Evolutionary conservation across 805 yeast species (phyloP), one percentile per base, ranked within the genome.

Genomic region (Saturnispora sanitii): DNA sequence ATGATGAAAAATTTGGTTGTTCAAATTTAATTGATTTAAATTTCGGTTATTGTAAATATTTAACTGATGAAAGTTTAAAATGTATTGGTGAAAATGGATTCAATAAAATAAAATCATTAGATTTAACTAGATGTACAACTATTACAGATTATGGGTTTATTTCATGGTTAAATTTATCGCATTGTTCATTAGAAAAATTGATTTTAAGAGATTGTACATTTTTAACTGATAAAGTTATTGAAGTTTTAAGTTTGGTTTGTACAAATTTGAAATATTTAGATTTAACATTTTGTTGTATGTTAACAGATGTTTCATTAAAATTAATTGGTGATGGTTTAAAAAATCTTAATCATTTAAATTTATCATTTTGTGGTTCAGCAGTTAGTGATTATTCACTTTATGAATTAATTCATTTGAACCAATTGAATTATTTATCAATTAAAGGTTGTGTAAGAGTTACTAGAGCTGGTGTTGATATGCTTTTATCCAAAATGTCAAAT

Each of bases 371-470:
- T 58, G 90, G 90, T 4, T 71, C 82, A 23, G 88, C 90, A 1
- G 86, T 82, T 4, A 77, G 85, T 51, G 90, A 82, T 50, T 68
- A 77, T 15, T 75, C 86, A 1, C 55, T 82, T 30, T 66, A 75
- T 28, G 71, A 80, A 1, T 66, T 82, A 8, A 74, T 83, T 2
- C 73, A 76, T 47, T 60, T 81, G 45, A 60, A 67, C 40, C 52
- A 64, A 26, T 56, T 82, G 47, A 68, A 70, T 40, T 54, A 61
- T 18, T 61, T 82, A 39, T 61, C 63, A 3, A 64, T 82, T 16
- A 75, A 74, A 40, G 90, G 92, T 1, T 82, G 92, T 59, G 68
- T 80, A 9, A 65, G 88, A 47, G 88, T 80, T 7, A 82, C 90
- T 1, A 64, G 85, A 50, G 82, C 82, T 8, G 90, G 92, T 13